Evolutionary conservation across 495 filamentous ascomycete genomes (phyloP).

Genomic region (Aspergillus saccharolyticus): DNA sequence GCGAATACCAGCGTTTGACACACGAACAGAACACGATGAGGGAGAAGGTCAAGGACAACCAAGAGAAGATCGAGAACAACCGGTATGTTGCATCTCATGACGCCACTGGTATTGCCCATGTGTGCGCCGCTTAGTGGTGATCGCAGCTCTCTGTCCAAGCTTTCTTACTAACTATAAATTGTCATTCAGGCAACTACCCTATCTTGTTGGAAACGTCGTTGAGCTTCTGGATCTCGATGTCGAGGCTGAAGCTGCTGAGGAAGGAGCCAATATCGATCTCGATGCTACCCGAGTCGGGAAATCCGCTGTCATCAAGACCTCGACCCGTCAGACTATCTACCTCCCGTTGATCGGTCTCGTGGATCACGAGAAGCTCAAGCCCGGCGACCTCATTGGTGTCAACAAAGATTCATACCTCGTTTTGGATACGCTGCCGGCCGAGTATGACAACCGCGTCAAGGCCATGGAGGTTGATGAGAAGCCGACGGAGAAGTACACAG

Average conservation of each 20-base stretch:
- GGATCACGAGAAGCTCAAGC: conserved; percentile 87
- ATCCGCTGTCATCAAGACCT: conserved; percentile 99
- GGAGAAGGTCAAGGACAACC: conserved; percentile 98
- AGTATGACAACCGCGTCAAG: conserved; percentile 98
- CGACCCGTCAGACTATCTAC: conserved; percentile 97
- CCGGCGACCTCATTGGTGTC: conserved; percentile 93
- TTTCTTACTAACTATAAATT: conserved; percentile 9
- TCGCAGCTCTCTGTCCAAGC: conserved; percentile 6
- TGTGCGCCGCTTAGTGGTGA: background rate
- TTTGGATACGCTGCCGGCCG: conserved; percentile 94
- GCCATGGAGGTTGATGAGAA: conserved; percentile 99
- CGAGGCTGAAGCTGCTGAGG: conserved; percentile 90
- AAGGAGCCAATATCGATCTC: conserved; percentile 96
- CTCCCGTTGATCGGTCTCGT: conserved; percentile 96
- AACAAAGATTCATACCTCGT: conserved; percentile 99
- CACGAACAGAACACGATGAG: conserved; percentile 93
- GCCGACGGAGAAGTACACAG: conserved; percentile 97
- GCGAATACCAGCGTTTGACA: conserved; percentile 87
- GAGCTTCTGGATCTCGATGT: conserved; percentile 96
- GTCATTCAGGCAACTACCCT: conserved; percentile 78
- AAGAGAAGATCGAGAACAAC: conserved; percentile 99
- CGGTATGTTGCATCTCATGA: conserved; percentile 51
- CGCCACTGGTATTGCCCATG: background rate
- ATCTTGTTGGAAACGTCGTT: conserved; percentile 97
- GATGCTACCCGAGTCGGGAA: conserved; percentile 96